phyloP scores from a whole-genome alignment of 2,329 filamentous ascomycete species.

The Xylariaceae sp. region DNA sequence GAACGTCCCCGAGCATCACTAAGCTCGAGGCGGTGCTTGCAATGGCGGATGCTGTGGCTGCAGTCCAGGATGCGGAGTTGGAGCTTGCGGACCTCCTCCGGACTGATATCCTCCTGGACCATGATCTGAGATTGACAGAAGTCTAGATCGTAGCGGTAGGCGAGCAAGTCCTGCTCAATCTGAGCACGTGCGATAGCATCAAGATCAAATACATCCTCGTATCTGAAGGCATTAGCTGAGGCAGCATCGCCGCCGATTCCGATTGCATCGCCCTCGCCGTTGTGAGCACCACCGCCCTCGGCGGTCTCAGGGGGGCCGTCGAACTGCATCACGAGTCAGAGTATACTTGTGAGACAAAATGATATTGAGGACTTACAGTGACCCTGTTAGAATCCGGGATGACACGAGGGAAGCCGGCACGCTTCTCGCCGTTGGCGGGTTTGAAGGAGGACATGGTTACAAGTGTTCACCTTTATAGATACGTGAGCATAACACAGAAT shows the following conservation, averaged over 20 bases:
- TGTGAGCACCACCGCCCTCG: not conserved
- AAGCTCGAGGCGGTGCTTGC: slow-evolving; percentile 38
- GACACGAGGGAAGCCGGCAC: not conserved
- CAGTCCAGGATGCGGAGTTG: slow-evolving; percentile 42
- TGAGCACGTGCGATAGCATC: slow-evolving; percentile 34
- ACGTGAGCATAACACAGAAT: too few species aligned
- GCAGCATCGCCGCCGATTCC: not conserved
- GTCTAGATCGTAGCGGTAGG: slow-evolving; percentile 40
- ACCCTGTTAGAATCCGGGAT: not conserved
- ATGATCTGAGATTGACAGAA: slow-evolving; percentile 37
- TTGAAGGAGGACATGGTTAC: too few species aligned
- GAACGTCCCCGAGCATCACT: slow-evolving; percentile 29
- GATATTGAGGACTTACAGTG: not conserved
- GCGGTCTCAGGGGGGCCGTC: not conserved
- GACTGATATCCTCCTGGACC: slow-evolving; percentile 31
- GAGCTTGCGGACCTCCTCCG: slow-evolving; percentile 38
- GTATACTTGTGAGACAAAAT: not conserved
- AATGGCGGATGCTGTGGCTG: slow-evolving; percentile 41
- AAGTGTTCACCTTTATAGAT: too few species aligned
- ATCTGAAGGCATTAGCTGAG: slow-evolving; percentile 4
- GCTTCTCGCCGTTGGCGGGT: not conserved
- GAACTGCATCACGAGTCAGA: not conserved
- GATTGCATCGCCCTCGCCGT: not conserved
- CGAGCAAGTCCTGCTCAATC: slow-evolving; percentile 39
- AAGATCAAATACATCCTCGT: slow-evolving; percentile 26